Conservation (phyloP, 164 flowering plant genomes). For the Umbilicus rupestris region DNA sequence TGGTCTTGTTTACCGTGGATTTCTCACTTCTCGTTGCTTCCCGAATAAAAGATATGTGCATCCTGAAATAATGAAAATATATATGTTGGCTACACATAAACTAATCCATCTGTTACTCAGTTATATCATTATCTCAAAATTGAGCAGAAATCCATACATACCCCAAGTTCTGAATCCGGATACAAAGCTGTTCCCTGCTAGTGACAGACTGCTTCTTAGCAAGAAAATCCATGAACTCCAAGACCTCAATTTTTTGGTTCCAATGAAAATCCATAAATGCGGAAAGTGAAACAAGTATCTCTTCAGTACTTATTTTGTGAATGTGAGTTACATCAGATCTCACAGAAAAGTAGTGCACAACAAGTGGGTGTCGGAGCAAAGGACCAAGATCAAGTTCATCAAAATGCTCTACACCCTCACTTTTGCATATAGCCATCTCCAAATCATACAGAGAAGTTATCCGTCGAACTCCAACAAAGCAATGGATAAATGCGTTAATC, state of each 20-base stretch:
- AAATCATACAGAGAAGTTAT: constrained; percentile 69
- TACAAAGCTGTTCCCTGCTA: constrained; percentile 44
- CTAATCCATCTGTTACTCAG: not conserved
- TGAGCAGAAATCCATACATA: constrained; percentile 20
- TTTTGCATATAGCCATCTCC: constrained; percentile 66
- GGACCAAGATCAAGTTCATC: constrained; percentile 91
- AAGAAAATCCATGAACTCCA: constrained; percentile 53
- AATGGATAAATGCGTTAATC: constrained; percentile 77
- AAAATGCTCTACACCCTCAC: constrained; percentile 53
- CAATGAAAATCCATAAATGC: constrained; percentile 23
- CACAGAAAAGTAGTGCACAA: constrained; percentile 55
- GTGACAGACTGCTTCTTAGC: constrained; percentile 33
- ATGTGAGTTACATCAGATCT: constrained; percentile 32
- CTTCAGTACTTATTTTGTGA: constrained; percentile 46
- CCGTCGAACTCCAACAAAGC: constrained; percentile 61
- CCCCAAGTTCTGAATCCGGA: constrained; percentile 76
- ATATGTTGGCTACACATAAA: not conserved
- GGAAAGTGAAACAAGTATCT: constrained; percentile 37
- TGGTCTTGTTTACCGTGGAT: constrained; percentile 22
- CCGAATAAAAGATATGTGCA: constrained; percentile 33
- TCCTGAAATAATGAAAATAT: constrained; percentile 25
- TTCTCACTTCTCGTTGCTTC: constrained; percentile 39
- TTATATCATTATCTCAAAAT: not conserved
- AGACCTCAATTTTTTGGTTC: constrained; percentile 26
- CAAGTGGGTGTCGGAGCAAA: constrained; percentile 63